Base-by-base conservation (phyloP, 441 rosid genomes). In the Metrosideros polymorpha region DNA sequence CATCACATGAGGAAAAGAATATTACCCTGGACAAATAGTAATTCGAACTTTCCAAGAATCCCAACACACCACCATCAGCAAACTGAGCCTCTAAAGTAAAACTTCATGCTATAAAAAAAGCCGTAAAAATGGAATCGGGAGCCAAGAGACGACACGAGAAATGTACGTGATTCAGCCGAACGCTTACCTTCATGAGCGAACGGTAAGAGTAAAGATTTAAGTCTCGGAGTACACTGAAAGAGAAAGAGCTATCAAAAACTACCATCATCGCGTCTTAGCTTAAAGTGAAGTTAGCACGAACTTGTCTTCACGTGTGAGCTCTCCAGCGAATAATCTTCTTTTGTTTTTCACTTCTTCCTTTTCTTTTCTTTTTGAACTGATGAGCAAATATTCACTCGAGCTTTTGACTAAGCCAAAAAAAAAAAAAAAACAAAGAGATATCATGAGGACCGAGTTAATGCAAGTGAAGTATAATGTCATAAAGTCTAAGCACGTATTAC, bases 21-120 rank as follows among this genome's bases (percentile, higher is more conserved):
- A n/a, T n/a, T n/a, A n/a, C 51, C 12, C 51, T 49, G 51, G 51
- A 49, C 51, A 49, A 49, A 49, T 12, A 49, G 51, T 12, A 12
- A 49, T 10, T 12, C 12, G 51, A 49, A 49, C 51, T 49, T n/a
- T n/a, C n/a, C n/a, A n/a, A n/a, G n/a, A n/a, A n/a, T 49, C 51
- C 51, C 13, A 49, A 12, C 51, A 49, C 12, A 49, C 51, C 4
- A 12, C 51, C 51, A 13, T 14, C 19, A 14, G 66, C 66, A 59
- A 59, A 59, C 35, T 29, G 35, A 13, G 0, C 0, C 29, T 7
- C 35, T 59, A 59, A 59, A n/a, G 29, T 4, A 29, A 59, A n/a
- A 29, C 0, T 35, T 1, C 29, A 17, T 56, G 63, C 63, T 56
- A 59, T 59, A n/a, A 35, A 59, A 59, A 29, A 14, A n/a, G 66